Conservation (phyloP, 805 yeast species). For the Spathaspora boniae region DNA sequence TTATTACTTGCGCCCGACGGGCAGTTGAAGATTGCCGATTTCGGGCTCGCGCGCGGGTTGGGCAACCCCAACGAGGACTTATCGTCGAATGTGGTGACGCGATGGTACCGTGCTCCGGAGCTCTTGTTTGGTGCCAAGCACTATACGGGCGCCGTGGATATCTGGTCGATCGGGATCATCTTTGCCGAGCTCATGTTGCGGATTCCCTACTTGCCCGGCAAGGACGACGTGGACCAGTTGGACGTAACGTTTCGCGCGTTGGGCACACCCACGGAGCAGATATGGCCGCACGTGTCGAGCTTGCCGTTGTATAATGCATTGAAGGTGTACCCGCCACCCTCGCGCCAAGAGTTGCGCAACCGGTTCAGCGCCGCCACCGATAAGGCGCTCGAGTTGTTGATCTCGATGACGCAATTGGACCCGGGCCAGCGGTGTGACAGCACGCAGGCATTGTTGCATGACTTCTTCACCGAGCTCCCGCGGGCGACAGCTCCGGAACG, state of each 20-base stretch:
- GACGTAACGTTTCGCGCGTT: conserved; percentile 92
- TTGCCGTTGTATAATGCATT: conserved; percentile 75
- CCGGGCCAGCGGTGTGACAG: conserved; percentile 73
- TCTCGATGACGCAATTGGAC: conserved; percentile 68
- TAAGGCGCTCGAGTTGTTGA: conserved; percentile 71
- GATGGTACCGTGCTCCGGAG: conserved; percentile 93
- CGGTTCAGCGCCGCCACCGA: conserved; percentile 91
- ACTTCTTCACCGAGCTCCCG: conserved; percentile 72
- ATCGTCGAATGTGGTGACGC: conserved; percentile 92
- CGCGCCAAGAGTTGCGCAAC: conserved; percentile 72
- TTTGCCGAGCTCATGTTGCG: conserved; percentile 96
- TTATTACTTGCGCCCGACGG: conserved; percentile 85
- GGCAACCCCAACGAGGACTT: conserved; percentile 70
- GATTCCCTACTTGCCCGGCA: conserved; percentile 92
- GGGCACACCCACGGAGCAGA: conserved; percentile 91
- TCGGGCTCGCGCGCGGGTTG: conserved; percentile 86
- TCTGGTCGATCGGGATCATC: conserved; percentile 53
- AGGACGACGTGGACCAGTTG: conserved; percentile 83
- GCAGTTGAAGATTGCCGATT: conserved; percentile 90
- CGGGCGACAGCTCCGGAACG: conserved; percentile 65
- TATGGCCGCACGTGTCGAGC: conserved; percentile 85
- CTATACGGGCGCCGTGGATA: conserved; percentile 42
- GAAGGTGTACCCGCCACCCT: conserved; percentile 78
- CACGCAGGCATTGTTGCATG: conserved; percentile 58
- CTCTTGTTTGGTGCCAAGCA: conserved; percentile 43